phyloP scores from a whole-genome alignment of 148 eudicot species.

The Fagopyrum homotropicum region DNA sequence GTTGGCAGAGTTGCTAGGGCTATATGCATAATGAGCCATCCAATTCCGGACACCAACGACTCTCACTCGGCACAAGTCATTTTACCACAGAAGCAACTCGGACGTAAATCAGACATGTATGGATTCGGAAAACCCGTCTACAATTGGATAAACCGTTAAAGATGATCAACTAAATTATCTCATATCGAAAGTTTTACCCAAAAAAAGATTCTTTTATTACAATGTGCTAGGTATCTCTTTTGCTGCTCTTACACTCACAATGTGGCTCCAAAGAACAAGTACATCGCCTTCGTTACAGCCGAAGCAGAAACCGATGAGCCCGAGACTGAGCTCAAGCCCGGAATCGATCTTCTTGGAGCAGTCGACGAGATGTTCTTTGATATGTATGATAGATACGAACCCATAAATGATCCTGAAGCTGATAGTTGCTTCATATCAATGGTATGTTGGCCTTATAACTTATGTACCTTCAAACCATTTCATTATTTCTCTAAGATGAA shows the following conservation, averaged over 20 bases:
- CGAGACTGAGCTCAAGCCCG: slow-evolving; percentile 78
- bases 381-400: slow-evolving; percentile 79
- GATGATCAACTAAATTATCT: too few relatives aligned
- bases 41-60: slow-evolving; percentile 77
- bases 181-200: not conserved
- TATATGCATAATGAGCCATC: slow-evolving; percentile 91
- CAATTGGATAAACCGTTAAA: not conserved
- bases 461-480: not conserved
- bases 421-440: slow-evolving; percentile 86
- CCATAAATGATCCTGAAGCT: slow-evolving; percentile 36
- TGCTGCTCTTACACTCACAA: slow-evolving; percentile 95
- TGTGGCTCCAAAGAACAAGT: slow-evolving; percentile 91
- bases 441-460: slow-evolving; percentile 32
- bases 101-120: slow-evolving; percentile 95
- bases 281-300: slow-evolving; percentile 79
- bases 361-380: slow-evolving; percentile 85
- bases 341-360: slow-evolving; percentile 83
- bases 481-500: not conserved
- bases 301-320: slow-evolving; percentile 96
- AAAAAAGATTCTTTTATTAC: not conserved
- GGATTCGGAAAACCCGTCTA: slow-evolving; percentile 1
- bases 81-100: slow-evolving; percentile 89
- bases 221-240: slow-evolving; percentile 63
- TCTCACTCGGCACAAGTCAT: slow-evolving; percentile 94
- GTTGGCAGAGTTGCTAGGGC: slow-evolving; percentile 96